These are phyloP conservation scores for Tulasnella sp. DNA, from an alignment of 768 basidiomycete genomes.

Conservation along the genomic window DNA sequence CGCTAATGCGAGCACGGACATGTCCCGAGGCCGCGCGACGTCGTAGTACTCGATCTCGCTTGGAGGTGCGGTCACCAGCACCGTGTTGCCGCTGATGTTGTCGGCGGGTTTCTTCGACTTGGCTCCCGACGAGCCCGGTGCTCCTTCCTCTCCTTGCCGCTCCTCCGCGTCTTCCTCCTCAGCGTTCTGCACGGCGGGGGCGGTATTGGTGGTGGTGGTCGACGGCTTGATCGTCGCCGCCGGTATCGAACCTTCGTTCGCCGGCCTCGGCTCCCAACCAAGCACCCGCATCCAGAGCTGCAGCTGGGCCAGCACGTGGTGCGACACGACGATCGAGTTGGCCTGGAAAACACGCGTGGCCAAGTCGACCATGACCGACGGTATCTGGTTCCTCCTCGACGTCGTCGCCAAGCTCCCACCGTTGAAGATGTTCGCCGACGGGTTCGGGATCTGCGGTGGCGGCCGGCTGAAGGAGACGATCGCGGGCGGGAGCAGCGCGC, in stretches of 20 bases:
- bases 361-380: conserved; percentile 17
- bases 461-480: neutral
- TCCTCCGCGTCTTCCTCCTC: no score
- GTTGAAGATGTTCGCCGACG: neutral
- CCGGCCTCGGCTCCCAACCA: conserved; percentile 16
- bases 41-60: conserved; percentile 21
- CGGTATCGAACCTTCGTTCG: neutral
- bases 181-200: no score
- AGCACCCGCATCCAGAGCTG: conserved; percentile 5
- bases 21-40: neutral
- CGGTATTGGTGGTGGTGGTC: neutral
- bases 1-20: neutral
- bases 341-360: conserved; percentile 17
- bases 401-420: neutral
- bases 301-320: neutral
- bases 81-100: neutral
- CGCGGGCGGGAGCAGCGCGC: neutral
- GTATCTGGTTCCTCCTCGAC: neutral
- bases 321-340: conserved; percentile 17
- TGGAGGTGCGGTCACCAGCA: neutral
- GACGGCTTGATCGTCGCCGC: neutral
- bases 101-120: neutral
- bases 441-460: neutral
- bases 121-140: neutral
- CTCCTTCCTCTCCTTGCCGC: no score